phyloP scores from a whole-genome alignment of 768 basidiomycete genomes.

The Calvatia gigantea region DNA sequence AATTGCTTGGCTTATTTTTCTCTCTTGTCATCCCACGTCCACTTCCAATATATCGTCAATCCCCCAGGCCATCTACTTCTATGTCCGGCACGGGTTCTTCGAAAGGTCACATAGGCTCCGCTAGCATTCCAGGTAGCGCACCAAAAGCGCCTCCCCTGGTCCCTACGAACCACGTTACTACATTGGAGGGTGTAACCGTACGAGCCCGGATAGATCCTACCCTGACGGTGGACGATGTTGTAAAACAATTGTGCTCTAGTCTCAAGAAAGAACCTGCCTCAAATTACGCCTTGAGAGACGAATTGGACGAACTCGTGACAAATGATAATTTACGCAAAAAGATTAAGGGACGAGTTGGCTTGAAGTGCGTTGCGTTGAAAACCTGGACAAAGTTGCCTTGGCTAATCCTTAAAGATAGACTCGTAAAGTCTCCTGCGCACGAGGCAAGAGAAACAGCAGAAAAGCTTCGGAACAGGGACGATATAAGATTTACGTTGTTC shows the following conservation, averaged over 20 bases:
- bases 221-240: conserved; percentile 79
- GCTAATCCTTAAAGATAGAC: conserved; percentile 35
- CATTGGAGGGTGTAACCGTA: conserved; percentile 68
- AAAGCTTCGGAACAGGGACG: conserved; percentile 58
- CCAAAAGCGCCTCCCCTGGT: conserved; percentile 50
- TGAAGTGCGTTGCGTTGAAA: conserved; percentile 55
- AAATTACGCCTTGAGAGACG: conserved; percentile 77
- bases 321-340: conserved; percentile 83
- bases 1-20: conserved; percentile 3
- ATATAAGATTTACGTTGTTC: conserved; percentile 66
- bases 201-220: conserved; percentile 85
- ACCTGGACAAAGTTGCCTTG: neutral
- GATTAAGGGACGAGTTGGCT: conserved; percentile 72
- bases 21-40: conserved; percentile 8
- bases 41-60: conserved; percentile 11
- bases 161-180: conserved; percentile 83
- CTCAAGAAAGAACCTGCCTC: conserved; percentile 71
- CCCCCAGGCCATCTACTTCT: conserved; percentile 9
- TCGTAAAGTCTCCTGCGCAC: conserved; percentile 75
- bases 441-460: conserved; percentile 77
- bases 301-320: conserved; percentile 79
- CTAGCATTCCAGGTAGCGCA: conserved; percentile 34
- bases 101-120: conserved; percentile 26
- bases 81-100: conserved; percentile 29
- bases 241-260: conserved; percentile 78